Conservation (phyloP, 2,329 filamentous ascomycete genomes). For the Neoarthrinium moseri region DNA sequence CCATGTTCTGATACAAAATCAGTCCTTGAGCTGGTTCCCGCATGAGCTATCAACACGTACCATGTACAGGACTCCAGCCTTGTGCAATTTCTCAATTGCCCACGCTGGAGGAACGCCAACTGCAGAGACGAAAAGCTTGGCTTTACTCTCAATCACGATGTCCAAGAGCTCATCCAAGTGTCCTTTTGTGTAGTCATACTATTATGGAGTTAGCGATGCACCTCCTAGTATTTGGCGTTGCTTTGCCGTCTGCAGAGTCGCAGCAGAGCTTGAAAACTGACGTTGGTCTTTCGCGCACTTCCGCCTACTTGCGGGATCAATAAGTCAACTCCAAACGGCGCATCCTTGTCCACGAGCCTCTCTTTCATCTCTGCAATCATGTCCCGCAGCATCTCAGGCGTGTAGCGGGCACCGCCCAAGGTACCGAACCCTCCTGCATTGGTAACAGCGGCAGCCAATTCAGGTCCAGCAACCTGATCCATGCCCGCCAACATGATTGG, state of each 20-base stretch:
- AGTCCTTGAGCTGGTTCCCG: no score
- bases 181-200: constrained; percentile 30
- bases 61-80: constrained; percentile 86
- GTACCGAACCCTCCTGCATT: constrained; percentile 95
- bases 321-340: constrained; percentile 39
- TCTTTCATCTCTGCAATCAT: constrained; percentile 91
- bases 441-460: constrained; percentile 90
- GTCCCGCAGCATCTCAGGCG: constrained; percentile 90
- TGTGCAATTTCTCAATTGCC: constrained; percentile 37
- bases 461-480: constrained; percentile 95
- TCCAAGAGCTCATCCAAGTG: constrained; percentile 28
- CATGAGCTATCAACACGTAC: no score
- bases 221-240: background rate
- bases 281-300: constrained; percentile 29
- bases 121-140: constrained; percentile 31
- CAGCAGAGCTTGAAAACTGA: constrained; percentile 10
- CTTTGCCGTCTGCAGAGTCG: background rate
- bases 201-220: background rate
- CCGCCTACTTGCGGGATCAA: constrained; percentile 31
- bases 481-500: constrained; percentile 92
- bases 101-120: constrained; percentile 29
- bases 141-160: constrained; percentile 29
- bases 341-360: constrained; percentile 80
- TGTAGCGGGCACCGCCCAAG: constrained; percentile 90
- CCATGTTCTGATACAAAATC: constrained; percentile 72